A percentile compares a stretch with the other conserved stretches of the same genome.
Conservation (phyloP, 345 rosid species). For the Ceriops decandra region DNA sequence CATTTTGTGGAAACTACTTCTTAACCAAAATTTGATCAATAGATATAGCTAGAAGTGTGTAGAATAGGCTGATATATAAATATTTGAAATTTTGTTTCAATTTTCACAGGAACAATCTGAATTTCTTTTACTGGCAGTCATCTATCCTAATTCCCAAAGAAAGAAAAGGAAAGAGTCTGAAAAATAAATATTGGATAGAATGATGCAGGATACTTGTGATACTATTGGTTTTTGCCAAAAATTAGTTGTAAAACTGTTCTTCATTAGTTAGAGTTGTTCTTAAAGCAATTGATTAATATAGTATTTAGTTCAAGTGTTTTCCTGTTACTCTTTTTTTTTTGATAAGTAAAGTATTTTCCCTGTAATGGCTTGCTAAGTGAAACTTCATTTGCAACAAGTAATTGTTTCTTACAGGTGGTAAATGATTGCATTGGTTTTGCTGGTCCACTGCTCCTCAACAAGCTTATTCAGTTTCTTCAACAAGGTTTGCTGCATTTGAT, state of each 20-base stretch:
- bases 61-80: too few species aligned
- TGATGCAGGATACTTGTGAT: too few species aligned
- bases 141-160: neutral
- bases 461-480: conserved; percentile 74
- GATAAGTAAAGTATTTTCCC: too few species aligned
- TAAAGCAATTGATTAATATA: neutral
- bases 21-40: neutral
- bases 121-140: neutral
- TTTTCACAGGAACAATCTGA: neutral
- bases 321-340: neutral
- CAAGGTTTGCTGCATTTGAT: conserved; percentile 46
- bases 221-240: too few species aligned
- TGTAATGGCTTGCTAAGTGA: too few species aligned
- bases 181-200: neutral
- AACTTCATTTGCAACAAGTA: neutral
- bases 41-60: too few species aligned
- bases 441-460: conserved; percentile 83
- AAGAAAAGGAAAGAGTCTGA: neutral
- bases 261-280: neutral
- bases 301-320: neutral
- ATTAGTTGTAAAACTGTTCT: neutral
- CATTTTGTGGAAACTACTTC: neutral
- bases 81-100: neutral
- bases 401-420: conserved; percentile 48
- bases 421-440: conserved; percentile 66